Evolutionary conservation across 306 rosid species (phyloP).

Genomic region (Castanopsis chinensis): DNA sequence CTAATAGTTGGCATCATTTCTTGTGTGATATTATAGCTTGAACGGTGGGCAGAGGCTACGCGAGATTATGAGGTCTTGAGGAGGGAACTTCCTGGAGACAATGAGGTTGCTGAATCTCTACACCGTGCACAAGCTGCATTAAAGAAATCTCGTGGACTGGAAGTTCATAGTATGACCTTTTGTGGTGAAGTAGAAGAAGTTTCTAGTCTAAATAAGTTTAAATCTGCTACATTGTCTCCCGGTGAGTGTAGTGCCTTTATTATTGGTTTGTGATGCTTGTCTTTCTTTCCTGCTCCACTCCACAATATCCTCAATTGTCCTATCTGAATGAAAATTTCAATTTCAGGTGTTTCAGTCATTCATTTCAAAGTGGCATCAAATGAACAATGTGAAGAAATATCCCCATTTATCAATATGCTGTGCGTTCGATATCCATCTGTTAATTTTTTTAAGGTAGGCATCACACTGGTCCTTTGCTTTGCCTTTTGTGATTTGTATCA

Average conservation of each 20-base stretch:
- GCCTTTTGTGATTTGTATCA: too few relatives aligned
- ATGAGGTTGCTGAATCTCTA: conserved; percentile 83
- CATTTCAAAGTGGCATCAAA: conserved; percentile 75
- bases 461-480: neutral
- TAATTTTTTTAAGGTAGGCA: conserved; percentile 79
- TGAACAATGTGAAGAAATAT: conserved; percentile 68
- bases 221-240: conserved; percentile 69
- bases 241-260: conserved; percentile 40
- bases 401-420: conserved; percentile 68
- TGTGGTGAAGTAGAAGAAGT: conserved; percentile 91
- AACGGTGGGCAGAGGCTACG: conserved; percentile 85
- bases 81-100: conserved; percentile 72
- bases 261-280: neutral
- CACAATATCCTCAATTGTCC: neutral
- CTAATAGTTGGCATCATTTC: too few relatives aligned
- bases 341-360: conserved; percentile 77
- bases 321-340: neutral
- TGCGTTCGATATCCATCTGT: conserved; percentile 81
- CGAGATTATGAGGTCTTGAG: conserved; percentile 75
- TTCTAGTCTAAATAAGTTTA: conserved; percentile 72
- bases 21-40: conserved; percentile 52
- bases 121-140: conserved; percentile 84
- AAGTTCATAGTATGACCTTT: conserved; percentile 74
- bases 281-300: neutral
- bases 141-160: conserved; percentile 90